Evolutionary conservation across 1,139 yeast species (phyloP).

Genomic region (Insectozyma bohioensis): DNA sequence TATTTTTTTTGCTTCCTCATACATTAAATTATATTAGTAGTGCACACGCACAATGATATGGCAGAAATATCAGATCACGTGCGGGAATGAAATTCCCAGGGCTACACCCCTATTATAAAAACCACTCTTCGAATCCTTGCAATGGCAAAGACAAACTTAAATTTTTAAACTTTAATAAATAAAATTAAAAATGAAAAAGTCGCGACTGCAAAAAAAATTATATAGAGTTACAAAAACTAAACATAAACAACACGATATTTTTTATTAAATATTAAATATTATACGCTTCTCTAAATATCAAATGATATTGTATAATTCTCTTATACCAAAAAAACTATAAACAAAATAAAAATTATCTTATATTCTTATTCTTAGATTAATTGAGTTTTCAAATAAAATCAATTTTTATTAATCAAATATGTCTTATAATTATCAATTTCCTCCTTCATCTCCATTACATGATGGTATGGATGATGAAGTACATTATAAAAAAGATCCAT

Average conservation of each 20-base stretch:
- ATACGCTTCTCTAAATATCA: neutral
- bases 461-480: conserved; percentile 20
- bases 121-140: neutral
- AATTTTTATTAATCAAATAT: conserved; percentile 1
- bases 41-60: neutral
- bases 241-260: conserved; percentile 11
- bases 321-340: conserved; percentile 1
- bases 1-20: too few species aligned
- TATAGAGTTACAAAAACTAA: conserved; percentile 4
- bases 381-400: too few species aligned
- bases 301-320: neutral
- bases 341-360: conserved; percentile 1
- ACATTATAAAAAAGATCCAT: conserved; percentile 21
- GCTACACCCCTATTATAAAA: conserved; percentile 1
- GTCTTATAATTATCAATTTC: conserved; percentile 32
- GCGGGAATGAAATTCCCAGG: conserved; percentile 2
- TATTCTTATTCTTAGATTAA: too few species aligned
- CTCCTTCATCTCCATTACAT: conserved; percentile 64
- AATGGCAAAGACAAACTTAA: conserved; percentile 1
- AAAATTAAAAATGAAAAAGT: neutral
- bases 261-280: neutral
- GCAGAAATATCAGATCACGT: neutral
- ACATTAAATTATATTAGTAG: neutral
- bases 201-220: conserved; percentile 9
- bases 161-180: neutral